These are phyloP conservation scores for Sugiyamaella marilandica DNA, from an alignment of 805 yeast species.

Conservation along the genomic window DNA sequence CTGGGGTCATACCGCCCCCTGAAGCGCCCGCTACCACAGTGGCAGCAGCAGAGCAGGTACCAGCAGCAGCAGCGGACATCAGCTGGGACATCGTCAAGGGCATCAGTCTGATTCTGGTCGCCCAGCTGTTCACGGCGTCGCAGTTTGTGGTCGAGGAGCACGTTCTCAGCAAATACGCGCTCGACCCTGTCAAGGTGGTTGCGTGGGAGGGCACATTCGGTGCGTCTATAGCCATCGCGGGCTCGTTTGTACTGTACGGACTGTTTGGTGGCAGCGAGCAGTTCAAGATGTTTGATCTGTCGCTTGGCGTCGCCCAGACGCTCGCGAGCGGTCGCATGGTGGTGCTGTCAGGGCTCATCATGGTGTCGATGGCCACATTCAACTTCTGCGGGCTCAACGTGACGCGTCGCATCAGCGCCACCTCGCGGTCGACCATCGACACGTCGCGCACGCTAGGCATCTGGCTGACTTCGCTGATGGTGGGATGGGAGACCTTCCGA, in stretches of 20 bases:
- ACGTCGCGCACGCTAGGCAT: slow-evolving; percentile 70
- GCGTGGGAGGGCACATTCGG: slow-evolving; percentile 76
- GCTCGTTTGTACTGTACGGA: slow-evolving; percentile 43
- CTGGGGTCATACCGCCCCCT: neutral
- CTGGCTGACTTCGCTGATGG: slow-evolving; percentile 61
- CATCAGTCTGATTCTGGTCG: slow-evolving; percentile 51
- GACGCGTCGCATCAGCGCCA: slow-evolving; percentile 63
- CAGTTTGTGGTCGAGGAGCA: slow-evolving; percentile 79
- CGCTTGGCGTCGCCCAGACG: slow-evolving; percentile 25
- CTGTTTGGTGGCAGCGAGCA: slow-evolving; percentile 23
- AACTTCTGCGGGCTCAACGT: slow-evolving; percentile 69
- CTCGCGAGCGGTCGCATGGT: slow-evolving; percentile 32
- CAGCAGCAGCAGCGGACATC: neutral
- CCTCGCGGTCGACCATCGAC: slow-evolving; percentile 74
- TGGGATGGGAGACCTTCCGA: slow-evolving; percentile 74
- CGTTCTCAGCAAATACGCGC: slow-evolving; percentile 47
- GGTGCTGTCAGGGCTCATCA: slow-evolving; percentile 53
- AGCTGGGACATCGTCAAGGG: slow-evolving; percentile 42
- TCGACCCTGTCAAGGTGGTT: slow-evolving; percentile 61
- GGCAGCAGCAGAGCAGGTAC: neutral
- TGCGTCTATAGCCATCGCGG: slow-evolving; percentile 38
- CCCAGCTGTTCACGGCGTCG: slow-evolving; percentile 63
- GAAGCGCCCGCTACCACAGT: neutral
- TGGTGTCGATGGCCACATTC: slow-evolving; percentile 68
- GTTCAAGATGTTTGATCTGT: slow-evolving; percentile 45